A percentile compares a stretch with the other conserved stretches of the same genome.
These are phyloP conservation scores for Xenosphaeropsis pyriputrescens DNA, from an alignment of 2,329 filamentous ascomycete species.

Conservation along the genomic window DNA sequence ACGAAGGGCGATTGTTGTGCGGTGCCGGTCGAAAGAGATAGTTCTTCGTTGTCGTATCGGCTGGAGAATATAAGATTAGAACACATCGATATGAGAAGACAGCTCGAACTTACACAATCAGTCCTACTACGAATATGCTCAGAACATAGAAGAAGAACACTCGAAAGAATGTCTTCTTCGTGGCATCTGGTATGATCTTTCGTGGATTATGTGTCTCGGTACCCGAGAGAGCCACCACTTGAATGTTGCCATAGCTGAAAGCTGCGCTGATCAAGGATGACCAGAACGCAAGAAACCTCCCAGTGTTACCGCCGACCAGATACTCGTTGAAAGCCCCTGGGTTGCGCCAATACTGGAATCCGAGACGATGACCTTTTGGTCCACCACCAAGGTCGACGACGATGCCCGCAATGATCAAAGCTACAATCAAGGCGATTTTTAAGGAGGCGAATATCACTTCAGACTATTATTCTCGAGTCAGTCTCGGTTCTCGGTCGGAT, in stretches of 20 bases:
- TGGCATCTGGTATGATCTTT: constrained; percentile 51
- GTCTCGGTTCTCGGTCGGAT: too few species aligned
- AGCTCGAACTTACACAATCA: constrained; percentile 18
- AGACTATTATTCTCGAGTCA: constrained; percentile 14
- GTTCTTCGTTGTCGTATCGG: constrained; percentile 15
- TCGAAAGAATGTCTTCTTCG: constrained; percentile 42
- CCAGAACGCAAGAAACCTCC: constrained; percentile 41
- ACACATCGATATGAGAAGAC: too few species aligned
- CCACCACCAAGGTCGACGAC: constrained; percentile 51
- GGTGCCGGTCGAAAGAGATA: background rate
- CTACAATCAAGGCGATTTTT: constrained; percentile 54
- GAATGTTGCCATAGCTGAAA: constrained; percentile 44
- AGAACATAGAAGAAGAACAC: constrained; percentile 48
- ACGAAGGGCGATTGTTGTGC: constrained; percentile 33
- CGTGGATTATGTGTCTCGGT: constrained; percentile 51
- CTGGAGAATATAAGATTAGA: too few species aligned
- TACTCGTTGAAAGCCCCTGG: constrained; percentile 25
- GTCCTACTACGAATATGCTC: constrained; percentile 40
- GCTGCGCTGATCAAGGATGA: constrained; percentile 27
- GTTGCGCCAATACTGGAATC: constrained; percentile 30
- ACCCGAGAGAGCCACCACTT: constrained; percentile 41
- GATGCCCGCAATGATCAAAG: constrained; percentile 49
- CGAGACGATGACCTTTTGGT: constrained; percentile 26
- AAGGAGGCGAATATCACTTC: constrained; percentile 47
- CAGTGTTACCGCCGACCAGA: constrained; percentile 25